Evolutionary conservation across 176 grass and related monocot genomes (phyloP).

Genomic region (Rhynchospora tenuis): DNA sequence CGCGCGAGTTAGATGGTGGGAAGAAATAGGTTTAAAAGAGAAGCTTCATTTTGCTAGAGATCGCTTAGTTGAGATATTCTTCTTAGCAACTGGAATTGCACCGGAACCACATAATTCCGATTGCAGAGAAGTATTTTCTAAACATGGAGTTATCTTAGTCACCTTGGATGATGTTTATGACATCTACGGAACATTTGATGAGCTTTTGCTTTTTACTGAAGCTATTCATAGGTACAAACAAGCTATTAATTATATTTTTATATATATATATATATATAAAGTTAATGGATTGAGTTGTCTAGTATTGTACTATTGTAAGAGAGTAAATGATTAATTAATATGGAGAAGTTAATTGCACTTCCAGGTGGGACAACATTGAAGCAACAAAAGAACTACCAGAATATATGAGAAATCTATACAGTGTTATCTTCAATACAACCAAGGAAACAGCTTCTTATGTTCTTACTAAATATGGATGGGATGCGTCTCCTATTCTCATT

Average conservation of each 20-base stretch:
- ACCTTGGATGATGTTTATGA: slow-evolving; percentile 33
- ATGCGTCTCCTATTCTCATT: slow-evolving; percentile 31
- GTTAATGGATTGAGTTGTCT: not conserved
- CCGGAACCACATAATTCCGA: slow-evolving; percentile 3
- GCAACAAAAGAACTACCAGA: slow-evolving; percentile 20
- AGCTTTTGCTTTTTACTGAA: slow-evolving; percentile 21
- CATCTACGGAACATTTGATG: slow-evolving; percentile 31
- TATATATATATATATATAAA: not conserved
- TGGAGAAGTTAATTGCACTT: not conserved
- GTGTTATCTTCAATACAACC: slow-evolving; percentile 21
- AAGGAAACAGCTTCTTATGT: slow-evolving; percentile 13
- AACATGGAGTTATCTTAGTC: not conserved
- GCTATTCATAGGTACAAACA: slow-evolving; percentile 18
- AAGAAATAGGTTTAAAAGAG: slow-evolving; percentile 19
- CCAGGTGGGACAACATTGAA: not conserved
- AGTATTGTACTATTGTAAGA: not conserved
- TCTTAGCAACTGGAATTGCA: slow-evolving; percentile 5
- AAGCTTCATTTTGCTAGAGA: slow-evolving; percentile 37
- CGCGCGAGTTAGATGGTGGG: slow-evolving; percentile 42
- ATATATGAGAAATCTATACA: slow-evolving; percentile 40
- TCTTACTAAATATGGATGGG: slow-evolving; percentile 13
- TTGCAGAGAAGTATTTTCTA: slow-evolving; percentile 16
- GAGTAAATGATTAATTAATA: not conserved
- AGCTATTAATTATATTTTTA: not conserved
- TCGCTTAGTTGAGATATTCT: slow-evolving; percentile 24